Base-by-base conservation (phyloP, 805 yeast species). In the Yamadazyma paraphyllophila region DNA sequence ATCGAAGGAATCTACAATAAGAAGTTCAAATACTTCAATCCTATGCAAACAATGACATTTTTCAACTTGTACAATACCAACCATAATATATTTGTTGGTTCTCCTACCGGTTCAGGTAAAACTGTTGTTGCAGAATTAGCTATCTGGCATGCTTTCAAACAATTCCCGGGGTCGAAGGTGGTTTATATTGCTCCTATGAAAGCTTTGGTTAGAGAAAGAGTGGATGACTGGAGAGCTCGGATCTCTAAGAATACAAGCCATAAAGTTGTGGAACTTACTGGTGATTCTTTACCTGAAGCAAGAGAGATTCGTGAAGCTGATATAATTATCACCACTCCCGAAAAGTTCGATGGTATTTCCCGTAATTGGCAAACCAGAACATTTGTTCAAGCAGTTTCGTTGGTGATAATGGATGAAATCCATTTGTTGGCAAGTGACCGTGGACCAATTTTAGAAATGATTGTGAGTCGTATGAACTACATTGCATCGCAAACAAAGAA, bases 51-150 rank as follows among this genome's bases (percentile, higher is more conserved):
- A 0, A 92, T 92, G 98, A 79, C 85, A 0, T 94, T 94, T 68
- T 96, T 91, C 60, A 80, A 96, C 0, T 66, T 94, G 38, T 94
- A 91, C 67, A 82, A 94, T 62, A 69, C 85, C 1, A 80, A 85
- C 50, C 77, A 85, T 1, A 87, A 86, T 61, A 91, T 85, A 0
- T 87, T 94, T 63, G 88, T 94, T 37, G 99, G 99, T 8, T 90
- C 98, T 0, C 99, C 99, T 2, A 94, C 99, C 2, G 99, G 99
- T 17, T 92, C 97, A 0, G 99, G 99, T 54, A 94, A 94, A 64
- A 94, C 99, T 0, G 85, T 94, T 29, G 98, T 95, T 25, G 96
- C 98, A 0, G 99, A 94, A 60, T 66, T 94, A 45, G 98, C 98
- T 0, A 88, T 94, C 12, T 94, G 98, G 97, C 92, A 90, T 61